A percentile compares a stretch with the other conserved stretches of the same genome.
phyloP scores from a whole-genome alignment of 768 basidiomycete genomes.

The Phanerochaete sordida region DNA sequence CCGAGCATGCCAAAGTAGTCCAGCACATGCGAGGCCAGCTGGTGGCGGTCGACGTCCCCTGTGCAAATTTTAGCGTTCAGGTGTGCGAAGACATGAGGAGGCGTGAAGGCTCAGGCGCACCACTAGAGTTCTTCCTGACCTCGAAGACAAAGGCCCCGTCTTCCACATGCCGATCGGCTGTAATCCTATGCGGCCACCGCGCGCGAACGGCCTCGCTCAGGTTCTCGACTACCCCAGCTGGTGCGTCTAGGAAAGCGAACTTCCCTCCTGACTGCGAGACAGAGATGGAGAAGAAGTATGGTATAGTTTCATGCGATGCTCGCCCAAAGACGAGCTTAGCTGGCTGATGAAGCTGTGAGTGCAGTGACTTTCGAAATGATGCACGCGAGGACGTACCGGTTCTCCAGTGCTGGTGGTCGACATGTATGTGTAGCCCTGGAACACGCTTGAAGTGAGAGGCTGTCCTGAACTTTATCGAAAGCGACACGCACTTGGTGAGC shows the following conservation, averaged over 20 bases:
- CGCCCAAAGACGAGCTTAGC: constrained; percentile 70
- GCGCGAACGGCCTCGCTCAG: constrained; percentile 36
- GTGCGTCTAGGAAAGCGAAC: constrained; percentile 42
- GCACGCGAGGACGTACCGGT: constrained; percentile 35
- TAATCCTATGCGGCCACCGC: constrained; percentile 40
- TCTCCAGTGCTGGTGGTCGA: constrained; percentile 50
- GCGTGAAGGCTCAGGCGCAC: neutral
- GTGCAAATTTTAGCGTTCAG: neutral
- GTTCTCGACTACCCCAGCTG: constrained; percentile 33
- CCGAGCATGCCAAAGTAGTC: constrained; percentile 54
- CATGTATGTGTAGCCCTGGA: constrained; percentile 68
- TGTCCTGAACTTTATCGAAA: neutral
- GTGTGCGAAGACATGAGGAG: neutral
- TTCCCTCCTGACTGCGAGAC: constrained; percentile 60
- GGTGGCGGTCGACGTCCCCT: constrained; percentile 5
- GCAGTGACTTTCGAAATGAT: no score
- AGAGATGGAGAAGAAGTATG: constrained; percentile 62
- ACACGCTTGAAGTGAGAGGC: neutral
- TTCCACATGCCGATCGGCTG: constrained; percentile 40
- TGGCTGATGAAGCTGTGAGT: constrained; percentile 32
- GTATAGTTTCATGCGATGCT: constrained; percentile 40
- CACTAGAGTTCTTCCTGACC: constrained; percentile 33
- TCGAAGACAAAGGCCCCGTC: constrained; percentile 54
- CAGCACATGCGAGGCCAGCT: constrained; percentile 50
- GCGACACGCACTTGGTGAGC: constrained; percentile 42